Base-by-base conservation (phyloP, 352 stramenopile species). In the Elongisporangium prolatum region DNA sequence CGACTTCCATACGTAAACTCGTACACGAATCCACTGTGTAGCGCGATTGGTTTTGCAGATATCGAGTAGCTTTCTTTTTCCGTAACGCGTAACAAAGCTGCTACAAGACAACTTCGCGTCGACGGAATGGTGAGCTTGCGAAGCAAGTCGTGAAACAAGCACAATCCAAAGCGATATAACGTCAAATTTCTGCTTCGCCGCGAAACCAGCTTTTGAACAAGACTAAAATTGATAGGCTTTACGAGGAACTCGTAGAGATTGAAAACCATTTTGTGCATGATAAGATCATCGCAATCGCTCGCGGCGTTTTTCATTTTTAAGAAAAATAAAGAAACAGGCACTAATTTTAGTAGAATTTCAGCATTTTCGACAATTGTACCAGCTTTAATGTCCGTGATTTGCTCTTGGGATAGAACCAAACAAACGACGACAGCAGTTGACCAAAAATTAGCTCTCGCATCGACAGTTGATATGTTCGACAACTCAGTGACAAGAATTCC, bases 111-210 rank as follows among this genome's bases (percentile, higher is more conserved):
- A 38, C 63, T 69, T 56, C 81, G 75, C 21, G 65, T 51, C 0
- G 72, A 77, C 2, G 67, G 77, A 37, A 73, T 78, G 1, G 72
- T 84, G 3, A 87, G 53, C 25, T 85, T 85, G 14, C 74, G 63
- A 24, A 87, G 66, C 7, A 83, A 58, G 34, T 87, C 77, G 52
- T 87, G 77, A 8, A 80, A 44, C 54, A 84, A 64, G 18, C 70
- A 77, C 8, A 87, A 50, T 0, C 72, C 74, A 5, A 68, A 69
- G 34, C 64, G 61, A 22, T 61, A 48, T 21, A 84, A 53, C 40
- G 59, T 50, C 21, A 6, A 22, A n/a, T 76, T 24, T 9, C 63
- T 22, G n/a, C 54, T 50, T 17, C 61, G 68, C 7, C 25, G 49
- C 0, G 16, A 17, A 22, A 75, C 40, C 14, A 18, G 50, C 9